Conservation (phyloP, 345 rosid species). For the Citrus sp. region DNA sequence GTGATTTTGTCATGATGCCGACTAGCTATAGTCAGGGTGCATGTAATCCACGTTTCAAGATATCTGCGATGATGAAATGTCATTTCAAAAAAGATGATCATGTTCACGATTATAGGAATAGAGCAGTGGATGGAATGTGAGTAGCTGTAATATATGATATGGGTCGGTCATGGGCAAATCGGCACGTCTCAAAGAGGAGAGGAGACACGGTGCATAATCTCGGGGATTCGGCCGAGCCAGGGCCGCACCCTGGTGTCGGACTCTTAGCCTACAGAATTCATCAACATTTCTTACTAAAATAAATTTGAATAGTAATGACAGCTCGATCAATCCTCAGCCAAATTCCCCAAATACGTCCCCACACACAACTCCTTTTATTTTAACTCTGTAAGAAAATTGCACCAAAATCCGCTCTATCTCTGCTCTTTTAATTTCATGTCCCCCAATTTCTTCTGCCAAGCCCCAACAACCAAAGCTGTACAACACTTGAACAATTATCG, state of each 20-base stretch:
- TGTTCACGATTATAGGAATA: neutral
- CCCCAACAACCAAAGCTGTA: conserved; percentile 48
- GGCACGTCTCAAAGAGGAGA: conserved; percentile 19
- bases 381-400: neutral
- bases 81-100: conserved; percentile 29
- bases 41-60: conserved; percentile 25
- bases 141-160: neutral
- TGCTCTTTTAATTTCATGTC: conserved; percentile 18
- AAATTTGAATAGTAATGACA: conserved; percentile 33
- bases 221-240: conserved; percentile 46
- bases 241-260: conserved; percentile 56
- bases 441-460: conserved; percentile 14
- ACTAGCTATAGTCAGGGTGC: conserved; percentile 22
- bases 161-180: conserved; percentile 19
- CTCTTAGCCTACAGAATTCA: conserved; percentile 31
- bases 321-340: conserved; percentile 21
- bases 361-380: neutral
- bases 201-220: conserved; percentile 42
- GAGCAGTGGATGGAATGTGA: neutral
- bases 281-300: conserved; percentile 21
- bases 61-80: conserved; percentile 33
- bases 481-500: conserved; percentile 9
- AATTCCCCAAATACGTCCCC: conserved; percentile 14
- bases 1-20: conserved; percentile 17
- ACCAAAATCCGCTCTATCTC: conserved; percentile 21